Evolutionary conservation across 148 eudicot genomes (phyloP), one percentile per base, ranked within the genome.

Genomic region (Heliamphora exappendiculata): DNA sequence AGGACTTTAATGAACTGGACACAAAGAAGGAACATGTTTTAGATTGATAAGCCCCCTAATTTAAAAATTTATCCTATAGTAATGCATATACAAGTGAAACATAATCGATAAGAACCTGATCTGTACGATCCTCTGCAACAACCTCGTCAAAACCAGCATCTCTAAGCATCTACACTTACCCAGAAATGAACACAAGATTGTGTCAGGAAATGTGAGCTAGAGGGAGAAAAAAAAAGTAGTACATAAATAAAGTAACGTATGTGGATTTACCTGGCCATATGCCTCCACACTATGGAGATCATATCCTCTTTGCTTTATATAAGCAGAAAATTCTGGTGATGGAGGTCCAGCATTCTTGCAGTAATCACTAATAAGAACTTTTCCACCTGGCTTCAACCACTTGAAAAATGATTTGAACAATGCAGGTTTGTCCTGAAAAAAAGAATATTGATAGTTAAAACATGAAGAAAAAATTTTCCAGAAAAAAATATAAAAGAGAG

Each of bases 311-410:
- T 96, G 97, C 81, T 91, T 88, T 57, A 93, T 96, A 78, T 96
- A 96, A n/a, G 72, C 88, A 9, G 90, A 88, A 86, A 96, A 96
- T 70, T 91, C 93, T 72, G 82, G 78, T 3, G 92, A 86, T 7
- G 98, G 90, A 65, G 91, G 66, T 68, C 88, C 91, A 64, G 84
- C 87, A 37, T 69, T 87, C 80, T 83, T 91, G 86, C 99, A 96
- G 87, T 93, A 96, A 78, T 96, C 99, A 67, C 88, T 88, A 8
- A 93, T 93, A 19, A 96, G 88, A 75, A 96, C 95, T 76, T 90
- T 90, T 53, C 99, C 99, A 39, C 98, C 99, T 1, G 99, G 98
- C 81, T 93, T 96, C 84, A 96, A 83, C 98, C 99, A 96, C 79
- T 88, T 90, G 92, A 88, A 90, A 81, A 96, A 96, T 45, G 92